Conservation (phyloP, 1,139 yeast species). For the Yamadazyma diddensiae region DNA sequence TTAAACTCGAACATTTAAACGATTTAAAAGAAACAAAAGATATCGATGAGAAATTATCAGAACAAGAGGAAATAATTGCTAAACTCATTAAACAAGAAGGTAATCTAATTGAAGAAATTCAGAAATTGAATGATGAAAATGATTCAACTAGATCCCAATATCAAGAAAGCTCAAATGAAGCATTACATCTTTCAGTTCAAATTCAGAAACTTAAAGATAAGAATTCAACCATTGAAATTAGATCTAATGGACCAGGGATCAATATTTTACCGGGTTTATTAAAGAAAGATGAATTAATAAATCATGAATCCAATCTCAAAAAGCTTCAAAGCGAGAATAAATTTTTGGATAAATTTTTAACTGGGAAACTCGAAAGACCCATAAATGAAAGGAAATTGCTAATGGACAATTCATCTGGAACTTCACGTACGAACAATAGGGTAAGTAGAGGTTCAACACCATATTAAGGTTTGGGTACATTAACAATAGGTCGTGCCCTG, state of each 20-base stretch:
- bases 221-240: conserved; percentile 27
- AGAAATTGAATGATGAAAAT: conserved; percentile 27
- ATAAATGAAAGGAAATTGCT: conserved; percentile 38
- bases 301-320: conserved; percentile 25
- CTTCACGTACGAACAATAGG: conserved; percentile 36
- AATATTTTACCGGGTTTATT: conserved; percentile 37
- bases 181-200: conserved; percentile 47
- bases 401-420: conserved; percentile 28
- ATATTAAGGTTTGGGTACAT: too few species aligned
- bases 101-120: conserved; percentile 24
- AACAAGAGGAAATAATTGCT: conserved; percentile 27
- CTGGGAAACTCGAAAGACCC: conserved; percentile 34
- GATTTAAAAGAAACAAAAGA: conserved; percentile 7
- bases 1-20: conserved; percentile 19
- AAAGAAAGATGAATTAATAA: conserved; percentile 32
- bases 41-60: conserved; percentile 13
- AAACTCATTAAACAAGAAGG: conserved; percentile 29
- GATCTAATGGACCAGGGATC: conserved; percentile 45
- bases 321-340: conserved; percentile 30
- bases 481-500: too few species aligned
- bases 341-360: conserved; percentile 31
- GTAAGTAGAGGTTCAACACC: conserved; percentile 43
- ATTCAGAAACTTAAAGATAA: conserved; percentile 27
- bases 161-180: conserved; percentile 52
- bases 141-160: conserved; percentile 47